Percentiles rank a stretch among this genome's conserved stretches.
These are phyloP conservation scores for Trichosanthes truncata DNA, from an alignment of 306 rosid species.

Conservation along the genomic window DNA sequence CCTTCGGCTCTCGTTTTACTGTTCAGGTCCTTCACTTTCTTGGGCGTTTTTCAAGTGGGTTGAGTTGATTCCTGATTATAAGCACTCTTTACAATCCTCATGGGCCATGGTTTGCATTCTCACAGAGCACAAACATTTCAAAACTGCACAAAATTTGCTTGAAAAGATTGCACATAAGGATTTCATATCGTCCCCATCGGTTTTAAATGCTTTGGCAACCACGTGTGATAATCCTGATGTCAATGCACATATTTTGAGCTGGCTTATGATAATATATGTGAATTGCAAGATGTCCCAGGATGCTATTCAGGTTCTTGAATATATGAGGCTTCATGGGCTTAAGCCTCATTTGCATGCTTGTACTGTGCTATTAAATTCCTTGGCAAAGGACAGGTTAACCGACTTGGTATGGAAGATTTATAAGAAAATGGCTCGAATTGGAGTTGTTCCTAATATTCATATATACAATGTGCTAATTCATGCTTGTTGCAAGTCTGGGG, in stretches of 20 bases:
- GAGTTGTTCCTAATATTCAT: conserved; percentile 55
- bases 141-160: conserved; percentile 56
- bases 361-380: conserved; percentile 62
- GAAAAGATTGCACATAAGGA: conserved; percentile 57
- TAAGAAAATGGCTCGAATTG: conserved; percentile 39
- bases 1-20: conserved; percentile 36
- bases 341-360: conserved; percentile 76
- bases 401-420: conserved; percentile 64
- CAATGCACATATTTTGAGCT: conserved; percentile 75
- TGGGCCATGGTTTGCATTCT: conserved; percentile 73
- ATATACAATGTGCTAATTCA: conserved; percentile 70
- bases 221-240: conserved; percentile 40
- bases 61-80: conserved; percentile 41
- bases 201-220: conserved; percentile 49
- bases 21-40: conserved; percentile 32
- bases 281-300: conserved; percentile 54
- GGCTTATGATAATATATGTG: conserved; percentile 62
- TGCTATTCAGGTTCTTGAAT: conserved; percentile 69
- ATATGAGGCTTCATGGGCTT: conserved; percentile 44
- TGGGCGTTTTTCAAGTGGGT: conserved; percentile 73
- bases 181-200: conserved; percentile 57
- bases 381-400: conserved; percentile 57
- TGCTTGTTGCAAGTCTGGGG: conserved; percentile 76
- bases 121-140: conserved; percentile 41
- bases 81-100: conserved; percentile 59